Conservation (phyloP, 352 stramenopile species). For the Phytophthora pini region DNA sequence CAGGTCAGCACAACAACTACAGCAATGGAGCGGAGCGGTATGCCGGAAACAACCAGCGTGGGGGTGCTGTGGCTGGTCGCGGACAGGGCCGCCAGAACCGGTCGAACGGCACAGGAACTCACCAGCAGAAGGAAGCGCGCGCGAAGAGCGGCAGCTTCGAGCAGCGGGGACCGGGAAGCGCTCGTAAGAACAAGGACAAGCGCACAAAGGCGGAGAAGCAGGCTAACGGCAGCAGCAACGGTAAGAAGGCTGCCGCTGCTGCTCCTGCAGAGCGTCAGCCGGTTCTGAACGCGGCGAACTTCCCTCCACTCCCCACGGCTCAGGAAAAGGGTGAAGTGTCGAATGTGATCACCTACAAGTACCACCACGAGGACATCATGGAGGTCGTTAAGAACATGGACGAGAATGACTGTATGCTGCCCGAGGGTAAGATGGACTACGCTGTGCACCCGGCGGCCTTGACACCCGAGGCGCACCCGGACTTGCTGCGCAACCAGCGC, state of each 20-base stretch:
- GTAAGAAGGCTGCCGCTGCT: conserved; percentile 37
- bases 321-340: conserved; percentile 43
- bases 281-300: conserved; percentile 84
- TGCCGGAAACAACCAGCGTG: conserved; percentile 44
- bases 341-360: conserved; percentile 71
- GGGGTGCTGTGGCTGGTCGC: conserved; percentile 25
- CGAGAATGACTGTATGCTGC: conserved; percentile 80
- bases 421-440: conserved; percentile 84
- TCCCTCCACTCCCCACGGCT: conserved; percentile 71
- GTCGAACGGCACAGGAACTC: conserved; percentile 31
- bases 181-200: conserved; percentile 76
- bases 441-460: conserved; percentile 78
- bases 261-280: conserved; percentile 62
- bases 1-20: conserved; percentile 42
- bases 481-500: conserved; percentile 90
- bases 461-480: conserved; percentile 80
- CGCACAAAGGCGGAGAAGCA: conserved; percentile 53
- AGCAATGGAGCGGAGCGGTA: conserved; percentile 51
- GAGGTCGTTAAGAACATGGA: conserved; percentile 93
- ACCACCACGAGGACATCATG: conserved; percentile 92
- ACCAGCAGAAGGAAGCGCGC: conserved; percentile 51
- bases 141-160: conserved; percentile 69
- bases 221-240: conserved; percentile 34
- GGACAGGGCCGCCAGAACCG: conserved; percentile 47
- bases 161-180: conserved; percentile 40